phyloP scores from a whole-genome alignment of 2,329 filamentous ascomycete genomes.

The Penicillium sp. region DNA sequence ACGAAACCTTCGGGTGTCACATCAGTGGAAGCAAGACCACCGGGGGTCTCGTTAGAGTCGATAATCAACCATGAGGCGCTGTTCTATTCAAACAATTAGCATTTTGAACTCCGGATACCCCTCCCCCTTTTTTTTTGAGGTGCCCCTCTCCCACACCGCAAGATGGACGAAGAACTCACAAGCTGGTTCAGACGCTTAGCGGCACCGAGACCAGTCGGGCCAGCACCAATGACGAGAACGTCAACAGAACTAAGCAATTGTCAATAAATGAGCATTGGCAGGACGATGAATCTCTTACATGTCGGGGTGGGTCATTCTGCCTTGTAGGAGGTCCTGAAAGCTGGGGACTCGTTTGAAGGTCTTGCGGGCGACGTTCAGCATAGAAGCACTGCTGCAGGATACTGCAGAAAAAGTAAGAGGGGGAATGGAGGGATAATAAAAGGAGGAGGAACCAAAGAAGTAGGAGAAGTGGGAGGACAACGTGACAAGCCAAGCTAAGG shows the following conservation, averaged over 20 bases:
- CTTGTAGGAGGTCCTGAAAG: constrained; percentile 49
- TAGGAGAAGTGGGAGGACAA: constrained; percentile 24
- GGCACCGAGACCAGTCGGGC: constrained; percentile 94
- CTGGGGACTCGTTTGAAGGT: constrained; percentile 47
- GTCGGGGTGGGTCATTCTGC: constrained; percentile 49
- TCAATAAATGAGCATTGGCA: neutral
- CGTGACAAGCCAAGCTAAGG: constrained; percentile 24
- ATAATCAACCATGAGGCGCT: constrained; percentile 95
- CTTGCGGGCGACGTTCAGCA: constrained; percentile 46
- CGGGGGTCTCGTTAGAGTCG: constrained; percentile 86
- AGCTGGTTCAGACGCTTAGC: constrained; percentile 97
- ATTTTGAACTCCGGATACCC: constrained; percentile 17
- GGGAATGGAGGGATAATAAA: constrained; percentile 22
- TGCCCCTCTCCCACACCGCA: constrained; percentile 4
- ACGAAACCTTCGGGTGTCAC: constrained; percentile 95
- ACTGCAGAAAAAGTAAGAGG: constrained; percentile 26
- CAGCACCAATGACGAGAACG: constrained; percentile 96
- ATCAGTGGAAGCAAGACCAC: constrained; percentile 94
- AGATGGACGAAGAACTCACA: constrained; percentile 55
- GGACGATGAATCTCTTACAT: constrained; percentile 36
- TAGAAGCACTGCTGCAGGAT: constrained; percentile 38
- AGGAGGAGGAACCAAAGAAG: constrained; percentile 17
- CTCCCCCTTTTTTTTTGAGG: constrained; percentile 19
- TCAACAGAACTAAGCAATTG: constrained; percentile 73
- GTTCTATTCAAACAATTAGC: constrained; percentile 58